phyloP scores from a whole-genome alignment of 108 stramenopile genomes.

The Cylindrotheca closterium region DNA sequence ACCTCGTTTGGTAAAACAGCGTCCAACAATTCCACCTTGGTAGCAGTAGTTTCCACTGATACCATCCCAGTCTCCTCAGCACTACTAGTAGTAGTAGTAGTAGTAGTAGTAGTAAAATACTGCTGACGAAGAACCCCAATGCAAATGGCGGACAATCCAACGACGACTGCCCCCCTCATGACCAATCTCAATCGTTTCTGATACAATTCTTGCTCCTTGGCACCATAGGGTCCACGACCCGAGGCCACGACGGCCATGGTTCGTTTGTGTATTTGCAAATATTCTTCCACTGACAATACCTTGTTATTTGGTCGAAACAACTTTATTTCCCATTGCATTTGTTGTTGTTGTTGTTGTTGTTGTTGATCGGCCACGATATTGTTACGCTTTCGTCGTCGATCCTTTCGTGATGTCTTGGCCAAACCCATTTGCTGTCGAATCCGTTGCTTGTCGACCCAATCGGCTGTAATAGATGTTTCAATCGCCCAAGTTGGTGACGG shows the following conservation, averaged over 20 bases:
- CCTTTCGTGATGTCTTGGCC: constrained; percentile 50
- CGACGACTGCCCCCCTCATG: constrained; percentile 31
- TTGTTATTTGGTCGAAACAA: background rate
- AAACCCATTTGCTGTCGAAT: constrained; percentile 44
- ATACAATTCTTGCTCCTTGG: constrained; percentile 37
- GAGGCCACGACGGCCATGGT: constrained; percentile 53
- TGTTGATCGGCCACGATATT: background rate
- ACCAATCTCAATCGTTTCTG: constrained; percentile 36
- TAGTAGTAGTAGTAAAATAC: background rate
- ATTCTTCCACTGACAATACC: constrained; percentile 8
- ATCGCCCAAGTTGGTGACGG: constrained; percentile 57
- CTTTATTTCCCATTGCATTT: constrained; percentile 4
- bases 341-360: constrained; percentile 4
- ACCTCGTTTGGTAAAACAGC: background rate
- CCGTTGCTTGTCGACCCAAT: constrained; percentile 68
- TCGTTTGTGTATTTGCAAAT: constrained; percentile 14
- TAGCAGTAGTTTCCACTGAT: background rate
- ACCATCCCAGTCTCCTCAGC: background rate
- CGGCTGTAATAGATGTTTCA: constrained; percentile 47
- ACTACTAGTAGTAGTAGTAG: background rate
- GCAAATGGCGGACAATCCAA: constrained; percentile 21
- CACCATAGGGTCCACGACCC: constrained; percentile 48
- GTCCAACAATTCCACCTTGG: background rate
- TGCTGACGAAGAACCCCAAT: constrained; percentile 11
- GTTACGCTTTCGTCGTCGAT: constrained; percentile 31